phyloP scores from a whole-genome alignment of 2,329 filamentous ascomycete genomes.

The Talaromyces atroroseus region DNA sequence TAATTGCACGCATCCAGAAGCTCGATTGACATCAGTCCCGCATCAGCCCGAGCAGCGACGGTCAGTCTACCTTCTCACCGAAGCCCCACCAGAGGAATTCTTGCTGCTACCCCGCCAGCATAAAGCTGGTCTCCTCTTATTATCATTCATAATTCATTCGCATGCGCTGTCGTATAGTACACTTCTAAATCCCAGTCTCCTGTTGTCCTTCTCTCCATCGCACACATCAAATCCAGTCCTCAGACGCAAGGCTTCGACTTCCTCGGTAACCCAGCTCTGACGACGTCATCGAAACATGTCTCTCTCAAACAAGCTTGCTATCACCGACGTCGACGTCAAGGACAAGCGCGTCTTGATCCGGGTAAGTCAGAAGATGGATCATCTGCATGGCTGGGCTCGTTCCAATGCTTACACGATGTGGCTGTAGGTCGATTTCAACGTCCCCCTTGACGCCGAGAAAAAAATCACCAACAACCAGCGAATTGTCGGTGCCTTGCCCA shows the following conservation, averaged over 20 bases:
- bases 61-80: slow-evolving; percentile 28
- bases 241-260: background rate
- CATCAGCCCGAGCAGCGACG: slow-evolving; percentile 33
- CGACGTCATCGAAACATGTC: slow-evolving; percentile 59
- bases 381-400: background rate
- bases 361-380: slow-evolving; percentile 52
- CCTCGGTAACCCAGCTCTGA: background rate
- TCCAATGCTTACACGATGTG: background rate
- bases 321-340: slow-evolving; percentile 94
- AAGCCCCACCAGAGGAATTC: slow-evolving; percentile 17
- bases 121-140: background rate
- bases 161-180: background rate
- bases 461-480: slow-evolving; percentile 98
- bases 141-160: too few relatives aligned
- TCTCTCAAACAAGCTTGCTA: slow-evolving; percentile 96
- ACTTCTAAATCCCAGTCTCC: background rate
- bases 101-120: slow-evolving; percentile 12
- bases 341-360: slow-evolving; percentile 97
- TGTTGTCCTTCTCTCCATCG: background rate
- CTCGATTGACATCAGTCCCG: slow-evolving; percentile 36
- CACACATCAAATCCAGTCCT: background rate
- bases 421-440: slow-evolving; percentile 94
- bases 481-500: slow-evolving; percentile 90
- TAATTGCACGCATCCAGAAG: background rate
- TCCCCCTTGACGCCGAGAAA: slow-evolving; percentile 86